Evolutionary conservation across 2,329 filamentous ascomycete genomes (phyloP), one percentile per base, ranked within the genome.

Genomic region (Dactylellina parvicollis): DNA sequence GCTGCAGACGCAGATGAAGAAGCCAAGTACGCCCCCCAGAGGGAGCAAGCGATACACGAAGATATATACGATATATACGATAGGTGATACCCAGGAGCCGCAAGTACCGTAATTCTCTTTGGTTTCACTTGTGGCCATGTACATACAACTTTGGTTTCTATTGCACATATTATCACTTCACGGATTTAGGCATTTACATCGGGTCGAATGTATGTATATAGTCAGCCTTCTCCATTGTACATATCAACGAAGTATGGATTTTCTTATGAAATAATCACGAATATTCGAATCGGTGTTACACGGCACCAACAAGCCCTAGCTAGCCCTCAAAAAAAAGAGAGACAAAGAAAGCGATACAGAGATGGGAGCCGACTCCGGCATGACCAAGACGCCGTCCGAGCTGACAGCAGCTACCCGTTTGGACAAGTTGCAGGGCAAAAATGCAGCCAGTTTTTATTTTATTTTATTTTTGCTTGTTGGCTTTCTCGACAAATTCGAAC

Each of bases 371-470:
- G n/a, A n/a, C 4, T 46, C 20, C 40, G 20, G 2, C 22, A 14
- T 28, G 16, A 49, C 16, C 20, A 49, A 7, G n/a, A 22, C 4
- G 22, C 8, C n/a, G 9, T 44, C 1, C 32, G 16, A 57, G 60
- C 60, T 67, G 52, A 67, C 44, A 14, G 52, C 52, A 59, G 26
- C 62, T 60, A 52, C 54, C 64, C 46, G 20, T 59, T 46, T 34
- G 18, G 49, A 55, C 26, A n/a, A 52, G 40, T 14, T 28, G 30
- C 46, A 66, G 52, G 14, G 32, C n/a, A 18, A 55, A 32, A 34
- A 38, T 20, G 28, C 26, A 40, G 50, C 42, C 3, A 36, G 40
- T 20, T 49, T 46, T 57, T 49, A 47, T 32, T 28, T 54, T 18
- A 2, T 20, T 46, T 20, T 8, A 18, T 32, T 32, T 32, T 32